Evolutionary conservation across 306 rosid genomes (phyloP), one percentile per base, ranked within the genome.

Genomic region (Gleditsia sinensis): DNA sequence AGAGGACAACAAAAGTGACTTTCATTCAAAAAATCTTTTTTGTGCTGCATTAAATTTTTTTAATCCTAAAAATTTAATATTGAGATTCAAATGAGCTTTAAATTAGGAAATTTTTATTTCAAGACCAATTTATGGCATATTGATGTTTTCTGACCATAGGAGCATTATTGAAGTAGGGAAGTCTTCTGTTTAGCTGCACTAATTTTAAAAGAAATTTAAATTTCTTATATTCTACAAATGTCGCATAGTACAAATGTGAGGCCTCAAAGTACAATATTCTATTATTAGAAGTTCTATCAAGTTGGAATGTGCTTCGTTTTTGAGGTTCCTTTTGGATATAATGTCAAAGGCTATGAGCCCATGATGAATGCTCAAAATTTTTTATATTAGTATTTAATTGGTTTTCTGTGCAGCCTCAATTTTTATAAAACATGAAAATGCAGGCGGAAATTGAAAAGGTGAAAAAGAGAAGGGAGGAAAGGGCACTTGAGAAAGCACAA

Each of bases 391-490:
- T 14, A 36, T 13, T 61, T 4, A 36, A 7, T 17, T n/a, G 67
- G 43, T 19, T 61, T 61, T 20, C 46, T 16, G 4, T 19, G 10
- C 17, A 36, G 17, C 24, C 34, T 33, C 33, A 3, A 20, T 56
- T 9, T 56, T 69, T 53, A 20, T 32, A 25, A 3, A 24, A 57
- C 71, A 71, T 78, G 73, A 48, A 75, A 71, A 70, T 86, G 85
- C 84, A 94, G 99, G 98, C 96, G 5, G 97, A 94, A 87, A 86
- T 94, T 58, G 99, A 92, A 69, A 94, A 94, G 70, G 97, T 94
- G 84, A 94, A 94, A 80, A 94, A 90, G 87, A 90, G 99, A 85
- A 90, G 99, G 81, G 99, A 94, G 82, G 99, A 92, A 82, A 88
- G 99, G 77, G 98, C 99, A 43, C 88, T 90, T 80, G 99, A 92